Conservation (phyloP, 1,139 yeast species). For the Magnusiomyces magnusii region DNA sequence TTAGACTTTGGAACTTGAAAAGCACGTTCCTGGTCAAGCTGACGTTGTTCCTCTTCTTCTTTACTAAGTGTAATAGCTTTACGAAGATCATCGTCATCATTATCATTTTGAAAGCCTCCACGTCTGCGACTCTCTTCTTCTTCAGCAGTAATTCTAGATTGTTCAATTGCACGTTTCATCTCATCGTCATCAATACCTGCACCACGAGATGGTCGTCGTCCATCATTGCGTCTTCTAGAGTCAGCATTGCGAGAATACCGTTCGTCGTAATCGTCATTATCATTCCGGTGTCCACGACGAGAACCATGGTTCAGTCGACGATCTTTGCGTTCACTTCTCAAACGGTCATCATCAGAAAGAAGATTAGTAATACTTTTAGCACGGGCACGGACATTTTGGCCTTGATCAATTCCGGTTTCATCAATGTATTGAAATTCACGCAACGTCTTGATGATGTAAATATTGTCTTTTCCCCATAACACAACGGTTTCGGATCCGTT, state of each 20-base stretch:
- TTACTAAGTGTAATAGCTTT: slow-evolving; percentile 76
- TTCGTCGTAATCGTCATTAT: slow-evolving; percentile 14
- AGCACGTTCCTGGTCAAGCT: slow-evolving; percentile 25
- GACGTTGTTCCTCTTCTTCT: slow-evolving; percentile 64
- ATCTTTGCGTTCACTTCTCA: slow-evolving; percentile 37
- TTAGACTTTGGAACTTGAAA: slow-evolving; percentile 18
- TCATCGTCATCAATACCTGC: slow-evolving; percentile 59
- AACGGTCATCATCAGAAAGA: slow-evolving; percentile 75
- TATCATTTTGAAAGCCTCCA: slow-evolving; percentile 29
- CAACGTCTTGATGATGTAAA: slow-evolving; percentile 71
- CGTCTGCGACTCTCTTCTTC: slow-evolving; percentile 64
- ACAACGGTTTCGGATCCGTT: slow-evolving; percentile 85
- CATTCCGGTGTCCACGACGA: slow-evolving; percentile 39
- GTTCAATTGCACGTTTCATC: slow-evolving; percentile 72
- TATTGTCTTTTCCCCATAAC: slow-evolving; percentile 74
- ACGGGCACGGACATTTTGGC: slow-evolving; percentile 79
- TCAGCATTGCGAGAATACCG: slow-evolving; percentile 7
- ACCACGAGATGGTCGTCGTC: slow-evolving; percentile 13
- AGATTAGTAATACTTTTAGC: slow-evolving; percentile 67
- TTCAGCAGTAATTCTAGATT: slow-evolving; percentile 75
- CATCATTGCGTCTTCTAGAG: slow-evolving; percentile 5
- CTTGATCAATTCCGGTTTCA: slow-evolving; percentile 77
- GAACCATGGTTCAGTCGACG: not conserved
- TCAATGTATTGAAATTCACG: slow-evolving; percentile 54
- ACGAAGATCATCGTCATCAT: slow-evolving; percentile 62